Conservation (phyloP, 257 asterid genomes). For the Solanum rostratum region DNA sequence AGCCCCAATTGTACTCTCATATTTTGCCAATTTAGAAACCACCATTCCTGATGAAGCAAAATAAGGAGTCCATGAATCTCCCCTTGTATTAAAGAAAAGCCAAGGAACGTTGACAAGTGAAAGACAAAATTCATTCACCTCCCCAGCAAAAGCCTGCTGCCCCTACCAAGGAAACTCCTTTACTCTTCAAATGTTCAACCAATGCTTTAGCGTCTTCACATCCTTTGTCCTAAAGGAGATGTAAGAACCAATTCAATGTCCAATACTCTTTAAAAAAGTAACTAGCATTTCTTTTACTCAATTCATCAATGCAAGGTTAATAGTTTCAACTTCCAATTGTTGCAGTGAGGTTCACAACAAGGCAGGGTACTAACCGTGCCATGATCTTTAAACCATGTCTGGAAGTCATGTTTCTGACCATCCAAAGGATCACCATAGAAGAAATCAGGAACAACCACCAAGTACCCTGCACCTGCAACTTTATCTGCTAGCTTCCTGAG, state of each 20-base stretch:
- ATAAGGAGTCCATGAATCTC: not conserved
- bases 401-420: conserved; percentile 11
- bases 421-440: conserved; percentile 47
- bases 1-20: conserved; percentile 32
- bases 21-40: conserved; percentile 40
- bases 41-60: conserved; percentile 34
- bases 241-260: not conserved
- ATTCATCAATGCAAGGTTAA: not conserved
- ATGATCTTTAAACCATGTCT: conserved; percentile 31
- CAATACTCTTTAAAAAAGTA: not conserved
- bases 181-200: conserved; percentile 35
- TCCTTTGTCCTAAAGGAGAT: conserved; percentile 35
- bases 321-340: not conserved
- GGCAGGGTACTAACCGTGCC: conserved; percentile 22
- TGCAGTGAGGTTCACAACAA: not conserved
- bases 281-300: not conserved
- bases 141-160: conserved; percentile 87
- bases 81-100: not conserved
- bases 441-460: conserved; percentile 68
- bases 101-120: not conserved
- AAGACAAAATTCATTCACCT: conserved; percentile 17
- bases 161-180: conserved; percentile 46
- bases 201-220: conserved; percentile 54
- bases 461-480: conserved; percentile 47
- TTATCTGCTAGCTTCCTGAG: conserved; percentile 63